These are phyloP conservation scores for Phyllostachys edulis DNA, from an alignment of 176 grass and related monocot species.

Conservation along the genomic window DNA sequence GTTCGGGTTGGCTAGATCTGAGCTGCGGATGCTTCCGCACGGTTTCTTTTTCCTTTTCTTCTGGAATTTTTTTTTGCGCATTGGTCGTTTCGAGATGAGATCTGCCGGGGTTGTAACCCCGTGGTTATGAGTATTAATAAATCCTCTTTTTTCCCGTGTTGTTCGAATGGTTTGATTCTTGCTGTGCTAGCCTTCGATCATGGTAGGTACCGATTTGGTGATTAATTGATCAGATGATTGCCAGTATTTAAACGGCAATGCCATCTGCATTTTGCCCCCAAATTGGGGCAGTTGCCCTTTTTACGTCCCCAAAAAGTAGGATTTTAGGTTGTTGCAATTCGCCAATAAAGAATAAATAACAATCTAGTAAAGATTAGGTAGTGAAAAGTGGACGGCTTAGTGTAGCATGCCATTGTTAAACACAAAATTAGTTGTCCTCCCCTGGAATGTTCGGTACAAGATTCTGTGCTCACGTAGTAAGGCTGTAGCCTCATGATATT, in stretches of 20 bases:
- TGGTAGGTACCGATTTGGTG: neutral
- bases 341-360: neutral
- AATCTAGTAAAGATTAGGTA: neutral
- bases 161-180: neutral
- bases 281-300: neutral
- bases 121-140: neutral
- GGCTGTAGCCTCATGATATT: constrained; percentile 19
- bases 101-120: neutral
- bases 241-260: constrained; percentile 7
- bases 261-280: neutral
- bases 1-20: constrained; percentile 10
- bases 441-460: constrained; percentile 21
- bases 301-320: neutral
- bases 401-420: constrained; percentile 26
- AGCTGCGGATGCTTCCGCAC: neutral
- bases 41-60: neutral
- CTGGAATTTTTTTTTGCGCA: too few species aligned
- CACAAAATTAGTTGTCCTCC: constrained; percentile 15
- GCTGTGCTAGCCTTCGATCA: neutral
- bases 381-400: constrained; percentile 23
- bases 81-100: constrained; percentile 22
- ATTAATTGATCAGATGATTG: constrained; percentile 1
- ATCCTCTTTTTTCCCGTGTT: neutral
- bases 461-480: constrained; percentile 20
- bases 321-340: neutral